A percentile compares a stretch with the other conserved stretches of the same genome.
Evolutionary conservation across 2,329 filamentous ascomycete genomes (phyloP).

Genomic region (Colletotrichum truncatum): DNA sequence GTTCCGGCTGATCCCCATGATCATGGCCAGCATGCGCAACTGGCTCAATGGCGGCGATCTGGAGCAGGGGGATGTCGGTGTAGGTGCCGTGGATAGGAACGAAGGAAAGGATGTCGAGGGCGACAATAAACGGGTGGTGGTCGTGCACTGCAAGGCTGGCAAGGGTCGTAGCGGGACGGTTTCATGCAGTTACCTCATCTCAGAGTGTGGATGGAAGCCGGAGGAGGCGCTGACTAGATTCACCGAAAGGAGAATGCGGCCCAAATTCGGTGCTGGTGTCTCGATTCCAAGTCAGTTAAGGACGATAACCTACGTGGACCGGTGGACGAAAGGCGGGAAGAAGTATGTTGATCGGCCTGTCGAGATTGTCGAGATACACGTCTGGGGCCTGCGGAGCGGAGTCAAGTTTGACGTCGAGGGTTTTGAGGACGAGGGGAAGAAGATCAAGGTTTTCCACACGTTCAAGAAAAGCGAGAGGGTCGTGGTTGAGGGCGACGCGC

Average conservation of each 20-base stretch:
- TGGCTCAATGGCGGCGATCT: slow-evolving; percentile 73
- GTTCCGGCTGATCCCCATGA: slow-evolving; percentile 86
- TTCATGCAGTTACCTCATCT: slow-evolving; percentile 88
- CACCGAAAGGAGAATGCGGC: slow-evolving; percentile 88
- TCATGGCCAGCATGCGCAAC: slow-evolving; percentile 91
- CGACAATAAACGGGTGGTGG: slow-evolving; percentile 70
- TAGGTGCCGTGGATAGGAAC: slow-evolving; percentile 2
- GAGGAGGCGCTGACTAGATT: slow-evolving; percentile 64
- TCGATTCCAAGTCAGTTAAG: slow-evolving; percentile 93
- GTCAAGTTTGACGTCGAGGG: slow-evolving; percentile 90
- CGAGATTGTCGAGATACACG: slow-evolving; percentile 88
- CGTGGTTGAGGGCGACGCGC: slow-evolving; percentile 67
- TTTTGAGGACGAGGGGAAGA: slow-evolving; percentile 87
- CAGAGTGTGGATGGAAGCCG: slow-evolving; percentile 74
- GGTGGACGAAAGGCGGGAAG: slow-evolving; percentile 81
- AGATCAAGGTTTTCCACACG: slow-evolving; percentile 83
- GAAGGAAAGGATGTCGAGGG: slow-evolving; percentile 35
- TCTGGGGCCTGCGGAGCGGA: slow-evolving; percentile 87
- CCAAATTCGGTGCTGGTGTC: slow-evolving; percentile 87
- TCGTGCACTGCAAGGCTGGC: slow-evolving; percentile 97
- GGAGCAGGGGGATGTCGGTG: slow-evolving; percentile 22
- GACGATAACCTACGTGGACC: slow-evolving; percentile 88
- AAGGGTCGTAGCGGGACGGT: slow-evolving; percentile 93
- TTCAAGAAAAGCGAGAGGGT: slow-evolving; percentile 79
- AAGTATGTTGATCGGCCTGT: slow-evolving; percentile 83